Evolutionary conservation across 2,329 filamentous ascomycete genomes (phyloP).

Genomic region (Emmonsiellopsis sp.): DNA sequence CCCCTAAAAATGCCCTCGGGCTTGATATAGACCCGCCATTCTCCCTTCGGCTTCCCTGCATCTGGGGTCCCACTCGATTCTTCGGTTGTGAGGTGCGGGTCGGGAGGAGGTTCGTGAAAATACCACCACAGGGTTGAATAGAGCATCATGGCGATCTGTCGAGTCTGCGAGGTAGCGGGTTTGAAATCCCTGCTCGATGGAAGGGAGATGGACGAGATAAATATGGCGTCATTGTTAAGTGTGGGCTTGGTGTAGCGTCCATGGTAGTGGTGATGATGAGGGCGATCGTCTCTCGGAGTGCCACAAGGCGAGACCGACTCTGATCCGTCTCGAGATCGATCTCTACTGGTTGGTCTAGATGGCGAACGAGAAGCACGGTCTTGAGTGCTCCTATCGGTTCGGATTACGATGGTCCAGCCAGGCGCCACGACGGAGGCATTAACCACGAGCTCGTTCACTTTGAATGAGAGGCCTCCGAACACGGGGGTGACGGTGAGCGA

Average conservation of each 20-base stretch:
- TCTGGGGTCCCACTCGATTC: slow-evolving; percentile 57
- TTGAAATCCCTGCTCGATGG: slow-evolving; percentile 73
- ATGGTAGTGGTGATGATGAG: not conserved
- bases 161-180: slow-evolving; percentile 67
- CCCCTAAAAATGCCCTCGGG: slow-evolving; percentile 81
- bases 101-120: slow-evolving; percentile 76
- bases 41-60: slow-evolving; percentile 64
- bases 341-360: not conserved
- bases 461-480: slow-evolving; percentile 88
- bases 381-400: slow-evolving; percentile 34
- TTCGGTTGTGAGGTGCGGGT: slow-evolving; percentile 52
- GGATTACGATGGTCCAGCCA: slow-evolving; percentile 83
- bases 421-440: slow-evolving; percentile 62
- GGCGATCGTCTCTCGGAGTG: not conserved
- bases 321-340: not conserved
- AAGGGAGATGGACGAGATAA: slow-evolving; percentile 84
- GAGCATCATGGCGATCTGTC: slow-evolving; percentile 92
- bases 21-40: slow-evolving; percentile 79
- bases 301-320: not conserved
- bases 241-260: slow-evolving; percentile 68
- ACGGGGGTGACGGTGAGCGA: slow-evolving; percentile 71
- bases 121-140: slow-evolving; percentile 96
- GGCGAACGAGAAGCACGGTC: slow-evolving; percentile 3
- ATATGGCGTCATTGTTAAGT: slow-evolving; percentile 68
- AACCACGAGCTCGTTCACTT: slow-evolving; percentile 62